A percentile compares a stretch with the other conserved stretches of the same genome.
These are phyloP conservation scores for Umbilicus rupestris DNA, from an alignment of 164 flowering plant genomes.

Conservation along the genomic window DNA sequence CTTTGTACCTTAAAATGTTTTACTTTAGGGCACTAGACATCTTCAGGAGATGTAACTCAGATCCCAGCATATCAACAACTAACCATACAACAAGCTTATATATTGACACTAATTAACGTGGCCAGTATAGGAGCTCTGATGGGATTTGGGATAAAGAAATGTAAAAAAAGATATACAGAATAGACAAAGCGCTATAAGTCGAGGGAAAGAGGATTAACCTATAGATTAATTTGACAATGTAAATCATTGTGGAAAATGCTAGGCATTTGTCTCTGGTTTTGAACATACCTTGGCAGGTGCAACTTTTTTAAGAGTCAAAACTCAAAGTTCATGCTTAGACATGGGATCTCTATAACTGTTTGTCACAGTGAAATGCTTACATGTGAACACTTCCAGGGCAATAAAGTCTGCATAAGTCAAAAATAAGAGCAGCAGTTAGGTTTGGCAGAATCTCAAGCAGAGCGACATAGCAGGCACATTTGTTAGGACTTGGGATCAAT, in stretches of 20 bases:
- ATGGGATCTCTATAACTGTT: not conserved
- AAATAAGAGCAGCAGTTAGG: not conserved
- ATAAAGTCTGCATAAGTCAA: not conserved
- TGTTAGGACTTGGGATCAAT: no score
- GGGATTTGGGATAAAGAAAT: no score
- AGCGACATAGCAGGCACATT: no score
- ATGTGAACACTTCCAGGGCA: not conserved
- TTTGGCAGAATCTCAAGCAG: not conserved
- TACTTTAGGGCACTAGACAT: not conserved
- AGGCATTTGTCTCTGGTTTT: not conserved
- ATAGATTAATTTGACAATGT: not conserved
- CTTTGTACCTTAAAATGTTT: not conserved
- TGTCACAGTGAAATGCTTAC: not conserved
- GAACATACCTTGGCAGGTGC: not conserved
- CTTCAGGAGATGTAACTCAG: not conserved
- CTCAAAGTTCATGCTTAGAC: not conserved
- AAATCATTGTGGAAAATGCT: not conserved
- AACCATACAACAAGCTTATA: not conserved
- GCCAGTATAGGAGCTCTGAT: no score
- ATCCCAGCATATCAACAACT: not conserved
- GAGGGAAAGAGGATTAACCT: not conserved
- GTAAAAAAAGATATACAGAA: not conserved
- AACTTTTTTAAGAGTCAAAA: not conserved
- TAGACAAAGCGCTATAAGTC: not conserved
- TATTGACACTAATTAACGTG: no score